A percentile compares a stretch with the other conserved stretches of the same genome.
Conservation (phyloP, 2,329 filamentous ascomycete species). For the Pestalotiopsis fici region DNA sequence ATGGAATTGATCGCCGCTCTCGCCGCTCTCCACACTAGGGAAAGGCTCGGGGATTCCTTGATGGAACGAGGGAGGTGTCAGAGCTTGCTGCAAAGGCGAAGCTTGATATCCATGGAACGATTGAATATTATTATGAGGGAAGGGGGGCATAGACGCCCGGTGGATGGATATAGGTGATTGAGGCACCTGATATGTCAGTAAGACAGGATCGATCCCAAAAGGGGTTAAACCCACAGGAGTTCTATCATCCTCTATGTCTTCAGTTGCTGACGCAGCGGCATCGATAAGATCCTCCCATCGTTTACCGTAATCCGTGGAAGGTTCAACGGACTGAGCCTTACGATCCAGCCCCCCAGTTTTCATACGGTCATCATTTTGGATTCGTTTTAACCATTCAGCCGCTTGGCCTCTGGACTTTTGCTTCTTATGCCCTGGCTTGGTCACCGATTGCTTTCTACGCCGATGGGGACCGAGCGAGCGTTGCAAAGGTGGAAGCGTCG, state of each 20-base stretch:
- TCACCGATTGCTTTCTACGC: conserved; percentile 83
- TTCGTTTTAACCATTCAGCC: conserved; percentile 62
- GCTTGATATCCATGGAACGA: conserved; percentile 77
- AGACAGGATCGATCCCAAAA: conserved; percentile 36
- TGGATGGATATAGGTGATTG: conserved; percentile 67
- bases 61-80: conserved; percentile 78
- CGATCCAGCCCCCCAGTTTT: conserved; percentile 69
- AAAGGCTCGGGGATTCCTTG: conserved; percentile 75
- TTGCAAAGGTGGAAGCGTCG: conserved; percentile 83
- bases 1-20: conserved; percentile 72
- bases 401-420: conserved; percentile 70
- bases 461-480: conserved; percentile 70
- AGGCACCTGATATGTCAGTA: conserved; percentile 57
- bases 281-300: conserved; percentile 97
- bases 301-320: conserved; percentile 79
- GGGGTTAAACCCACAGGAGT: conserved; percentile 69
- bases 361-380: conserved; percentile 64
- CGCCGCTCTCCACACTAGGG: conserved; percentile 81
- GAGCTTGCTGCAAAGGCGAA: conserved; percentile 84
- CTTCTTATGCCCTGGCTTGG: conserved; percentile 81
- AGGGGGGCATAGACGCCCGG: conserved; percentile 62
- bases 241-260: conserved; percentile 87
- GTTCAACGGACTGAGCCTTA: conserved; percentile 86
- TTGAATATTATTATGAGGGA: conserved; percentile 49
- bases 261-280: conserved; percentile 86